Evolutionary conservation across 1,139 yeast genomes (phyloP).

Genomic region (Kodamaea plutei): DNA sequence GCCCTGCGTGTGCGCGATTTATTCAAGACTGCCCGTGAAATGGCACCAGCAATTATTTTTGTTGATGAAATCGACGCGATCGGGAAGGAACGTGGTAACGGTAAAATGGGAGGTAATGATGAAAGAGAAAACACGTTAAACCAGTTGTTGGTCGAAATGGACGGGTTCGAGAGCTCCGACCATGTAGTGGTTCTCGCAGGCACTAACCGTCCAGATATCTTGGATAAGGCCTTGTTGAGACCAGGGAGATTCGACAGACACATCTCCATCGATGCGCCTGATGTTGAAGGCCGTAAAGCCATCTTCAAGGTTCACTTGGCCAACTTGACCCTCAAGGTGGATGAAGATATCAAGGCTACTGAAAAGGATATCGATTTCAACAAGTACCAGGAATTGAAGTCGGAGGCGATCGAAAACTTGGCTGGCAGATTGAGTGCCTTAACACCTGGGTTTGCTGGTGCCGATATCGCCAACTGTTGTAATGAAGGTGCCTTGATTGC

Average conservation of each 20-base stretch:
- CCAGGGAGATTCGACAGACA: slow-evolving; percentile 98
- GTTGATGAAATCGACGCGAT: slow-evolving; percentile 96
- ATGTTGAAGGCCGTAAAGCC: slow-evolving; percentile 87
- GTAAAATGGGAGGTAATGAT: slow-evolving; percentile 55
- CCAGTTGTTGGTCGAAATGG: slow-evolving; percentile 96
- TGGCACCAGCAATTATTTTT: slow-evolving; percentile 76
- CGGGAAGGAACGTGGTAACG: slow-evolving; percentile 81
- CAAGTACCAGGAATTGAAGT: slow-evolving; percentile 47
- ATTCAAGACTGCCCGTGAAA: slow-evolving; percentile 73
- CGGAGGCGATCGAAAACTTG: slow-evolving; percentile 54
- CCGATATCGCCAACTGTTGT: slow-evolving; percentile 95
- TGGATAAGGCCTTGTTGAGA: slow-evolving; percentile 88
- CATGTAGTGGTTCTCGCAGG: slow-evolving; percentile 97
- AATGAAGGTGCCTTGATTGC: slow-evolving; percentile 97
- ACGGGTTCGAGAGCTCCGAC: slow-evolving; percentile 85
- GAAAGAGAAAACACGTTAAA: slow-evolving; percentile 96
- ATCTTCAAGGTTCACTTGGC: slow-evolving; percentile 81
- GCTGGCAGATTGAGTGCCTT: slow-evolving; percentile 89
- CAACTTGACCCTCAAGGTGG: slow-evolving; percentile 44
- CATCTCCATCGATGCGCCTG: slow-evolving; percentile 87
- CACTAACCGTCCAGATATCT: slow-evolving; percentile 90
- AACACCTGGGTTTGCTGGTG: slow-evolving; percentile 98
- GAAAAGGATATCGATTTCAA: slow-evolving; percentile 39
- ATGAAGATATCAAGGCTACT: slow-evolving; percentile 38
- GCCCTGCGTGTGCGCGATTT: slow-evolving; percentile 79